phyloP scores from a whole-genome alignment of 768 basidiomycete genomes.

The Collybia sordida region DNA sequence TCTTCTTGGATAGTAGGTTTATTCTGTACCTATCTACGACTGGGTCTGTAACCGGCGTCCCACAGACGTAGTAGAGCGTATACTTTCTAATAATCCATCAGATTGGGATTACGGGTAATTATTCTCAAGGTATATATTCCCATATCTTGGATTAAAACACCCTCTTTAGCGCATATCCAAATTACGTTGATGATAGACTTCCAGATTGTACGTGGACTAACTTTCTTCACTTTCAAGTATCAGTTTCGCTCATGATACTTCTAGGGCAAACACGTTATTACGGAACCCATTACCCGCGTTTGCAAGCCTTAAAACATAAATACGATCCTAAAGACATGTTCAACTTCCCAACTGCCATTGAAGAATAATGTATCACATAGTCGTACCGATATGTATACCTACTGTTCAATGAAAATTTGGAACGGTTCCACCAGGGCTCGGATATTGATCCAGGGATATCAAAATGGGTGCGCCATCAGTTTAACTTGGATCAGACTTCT shows the following conservation, averaged over 20 bases:
- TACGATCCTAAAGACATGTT: constrained; percentile 39
- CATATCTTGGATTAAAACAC: background rate
- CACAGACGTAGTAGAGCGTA: constrained; percentile 23
- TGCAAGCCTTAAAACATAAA: constrained; percentile 28
- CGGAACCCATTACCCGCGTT: constrained; percentile 26
- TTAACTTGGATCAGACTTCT: no score
- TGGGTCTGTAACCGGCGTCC: no score
- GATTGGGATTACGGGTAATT: constrained; percentile 28
- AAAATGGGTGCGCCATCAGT: no score
- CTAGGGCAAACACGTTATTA: constrained; percentile 35
- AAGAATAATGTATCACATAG: no score
- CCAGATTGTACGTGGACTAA: constrained; percentile 26
- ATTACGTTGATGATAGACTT: constrained; percentile 38
- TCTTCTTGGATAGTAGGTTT: background rate
- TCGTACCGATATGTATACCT: no score
- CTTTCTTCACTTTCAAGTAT: background rate
- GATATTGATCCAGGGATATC: no score
- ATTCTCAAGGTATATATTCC: background rate
- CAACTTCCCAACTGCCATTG: constrained; percentile 35
- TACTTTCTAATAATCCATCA: constrained; percentile 23
- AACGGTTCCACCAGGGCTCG: no score
- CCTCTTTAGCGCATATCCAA: constrained; percentile 29
- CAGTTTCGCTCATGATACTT: background rate
- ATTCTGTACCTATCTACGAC: no score
- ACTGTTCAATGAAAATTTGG: no score